Conservation (phyloP, 2,329 filamentous ascomycete species). For the Juglanconis sp. region DNA sequence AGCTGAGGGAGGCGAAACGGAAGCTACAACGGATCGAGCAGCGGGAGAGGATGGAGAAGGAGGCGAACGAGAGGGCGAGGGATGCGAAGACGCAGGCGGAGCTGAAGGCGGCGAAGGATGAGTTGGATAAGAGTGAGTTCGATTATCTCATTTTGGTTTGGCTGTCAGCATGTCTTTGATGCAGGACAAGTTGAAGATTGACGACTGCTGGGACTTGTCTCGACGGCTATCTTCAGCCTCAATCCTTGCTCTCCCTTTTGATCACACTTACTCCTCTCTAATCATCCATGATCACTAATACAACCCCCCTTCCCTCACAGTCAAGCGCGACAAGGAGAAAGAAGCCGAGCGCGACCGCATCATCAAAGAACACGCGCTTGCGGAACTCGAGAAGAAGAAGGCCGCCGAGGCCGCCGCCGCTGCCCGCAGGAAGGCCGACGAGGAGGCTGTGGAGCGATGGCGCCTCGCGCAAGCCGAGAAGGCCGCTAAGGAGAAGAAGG, state of each 20-base stretch:
- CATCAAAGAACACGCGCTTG: slow-evolving; percentile 48
- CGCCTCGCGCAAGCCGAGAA: slow-evolving; percentile 48
- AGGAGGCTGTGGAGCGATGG: slow-evolving; percentile 50
- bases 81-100: slow-evolving; percentile 46
- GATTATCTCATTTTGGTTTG: background rate
- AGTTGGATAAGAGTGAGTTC: slow-evolving; percentile 38
- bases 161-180: background rate
- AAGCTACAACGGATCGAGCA: slow-evolving; percentile 38
- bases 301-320: background rate
- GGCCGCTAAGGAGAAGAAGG: slow-evolving; percentile 42
- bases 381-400: slow-evolving; percentile 45
- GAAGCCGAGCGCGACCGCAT: slow-evolving; percentile 50
- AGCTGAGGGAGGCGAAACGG: slow-evolving; percentile 35
- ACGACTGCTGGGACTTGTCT: no score
- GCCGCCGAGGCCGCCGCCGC: slow-evolving; percentile 43
- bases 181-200: background rate
- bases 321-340: slow-evolving; percentile 43
- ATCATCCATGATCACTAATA: background rate
- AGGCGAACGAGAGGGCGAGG: slow-evolving; percentile 34
- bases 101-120: slow-evolving; percentile 45
- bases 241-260: background rate
- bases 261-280: background rate
- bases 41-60: slow-evolving; percentile 31
- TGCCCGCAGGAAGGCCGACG: slow-evolving; percentile 43
- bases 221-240: background rate